These are phyloP conservation scores for Penicillium sp. DNA, from an alignment of 2,329 filamentous ascomycete genomes.

Conservation along the genomic window DNA sequence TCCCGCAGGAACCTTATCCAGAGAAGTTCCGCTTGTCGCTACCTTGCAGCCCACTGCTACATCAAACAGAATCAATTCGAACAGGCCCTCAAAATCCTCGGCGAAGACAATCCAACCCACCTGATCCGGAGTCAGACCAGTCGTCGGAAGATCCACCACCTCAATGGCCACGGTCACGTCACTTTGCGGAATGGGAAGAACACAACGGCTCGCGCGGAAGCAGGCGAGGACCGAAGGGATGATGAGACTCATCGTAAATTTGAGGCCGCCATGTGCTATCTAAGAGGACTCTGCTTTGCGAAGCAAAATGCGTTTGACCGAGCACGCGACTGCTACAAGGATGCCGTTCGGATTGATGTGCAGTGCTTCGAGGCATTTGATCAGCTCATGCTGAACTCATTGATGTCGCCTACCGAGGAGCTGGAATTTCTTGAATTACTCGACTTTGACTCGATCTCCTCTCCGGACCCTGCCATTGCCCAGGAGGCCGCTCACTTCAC, in stretches of 20 bases:
- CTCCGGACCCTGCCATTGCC: conserved; percentile 65
- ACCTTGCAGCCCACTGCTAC: conserved; percentile 90
- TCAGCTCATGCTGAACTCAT: conserved; percentile 93
- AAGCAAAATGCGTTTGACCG: conserved; percentile 97
- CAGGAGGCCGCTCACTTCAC: conserved; percentile 93
- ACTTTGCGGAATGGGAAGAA: conserved; percentile 50
- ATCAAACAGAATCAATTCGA: conserved; percentile 91
- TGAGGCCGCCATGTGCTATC: conserved; percentile 96
- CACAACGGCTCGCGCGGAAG: conserved; percentile 52
- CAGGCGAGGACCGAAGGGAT: conserved; percentile 64
- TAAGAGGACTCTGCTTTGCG: conserved; percentile 90
- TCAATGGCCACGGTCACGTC: conserved; percentile 57
- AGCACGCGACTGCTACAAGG: conserved; percentile 98
- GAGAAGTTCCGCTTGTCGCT: conserved; percentile 83
- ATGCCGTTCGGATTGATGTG: conserved; percentile 93
- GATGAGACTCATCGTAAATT: conserved; percentile 74
- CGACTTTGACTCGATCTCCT: conserved; percentile 81
- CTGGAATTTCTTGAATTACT: conserved; percentile 85
- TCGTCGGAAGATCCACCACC: conserved; percentile 70
- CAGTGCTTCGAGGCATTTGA: conserved; percentile 99
- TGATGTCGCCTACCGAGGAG: conserved; percentile 87
- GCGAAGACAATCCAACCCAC: conserved; percentile 91
- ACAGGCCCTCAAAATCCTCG: conserved; percentile 81
- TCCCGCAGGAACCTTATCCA: conserved; percentile 78
- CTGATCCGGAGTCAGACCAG: conserved; percentile 70